These are phyloP conservation scores for Xanthoceras sorbifolium DNA, from an alignment of 345 rosid species.

Conservation along the genomic window DNA sequence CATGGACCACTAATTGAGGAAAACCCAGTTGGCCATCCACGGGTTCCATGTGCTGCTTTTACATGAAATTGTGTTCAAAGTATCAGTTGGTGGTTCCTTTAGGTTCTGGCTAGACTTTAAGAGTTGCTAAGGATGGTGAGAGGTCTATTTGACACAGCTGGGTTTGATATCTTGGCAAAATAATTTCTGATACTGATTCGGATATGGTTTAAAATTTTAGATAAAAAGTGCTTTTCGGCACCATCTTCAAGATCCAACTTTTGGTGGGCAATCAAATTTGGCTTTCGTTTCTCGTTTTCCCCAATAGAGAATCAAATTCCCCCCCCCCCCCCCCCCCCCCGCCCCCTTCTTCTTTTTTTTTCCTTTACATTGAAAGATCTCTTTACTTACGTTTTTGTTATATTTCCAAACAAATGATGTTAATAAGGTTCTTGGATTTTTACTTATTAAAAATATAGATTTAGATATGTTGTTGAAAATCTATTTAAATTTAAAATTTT, in stretches of 20 bases:
- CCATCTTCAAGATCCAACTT: background rate
- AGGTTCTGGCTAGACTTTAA: background rate
- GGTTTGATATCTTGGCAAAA: background rate
- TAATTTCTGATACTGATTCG: background rate
- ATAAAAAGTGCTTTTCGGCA: slow-evolving; percentile 11
- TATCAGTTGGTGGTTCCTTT: background rate
- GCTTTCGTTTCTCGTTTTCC: slow-evolving; percentile 6
- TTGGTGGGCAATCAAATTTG: background rate
- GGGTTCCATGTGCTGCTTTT: slow-evolving; percentile 1
- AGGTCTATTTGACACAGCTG: slow-evolving; percentile 20
- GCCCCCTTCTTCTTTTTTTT: background rate
- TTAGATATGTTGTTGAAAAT: too few species aligned
- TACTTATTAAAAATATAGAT: too few species aligned
- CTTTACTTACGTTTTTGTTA: too few species aligned
- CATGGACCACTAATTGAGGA: slow-evolving; percentile 7
- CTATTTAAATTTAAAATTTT: too few species aligned
- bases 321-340: too few species aligned
- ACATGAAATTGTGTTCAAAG: background rate
- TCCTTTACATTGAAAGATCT: background rate
- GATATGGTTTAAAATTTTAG: slow-evolving; percentile 7
- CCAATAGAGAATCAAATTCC: background rate
- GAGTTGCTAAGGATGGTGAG: slow-evolving; percentile 6
- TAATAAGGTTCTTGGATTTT: too few species aligned
- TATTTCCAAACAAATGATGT: too few species aligned
- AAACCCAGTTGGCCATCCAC: background rate